Base-by-base conservation (phyloP, 2,329 filamentous ascomycete genomes). In the Colletotrichum liriopes region DNA sequence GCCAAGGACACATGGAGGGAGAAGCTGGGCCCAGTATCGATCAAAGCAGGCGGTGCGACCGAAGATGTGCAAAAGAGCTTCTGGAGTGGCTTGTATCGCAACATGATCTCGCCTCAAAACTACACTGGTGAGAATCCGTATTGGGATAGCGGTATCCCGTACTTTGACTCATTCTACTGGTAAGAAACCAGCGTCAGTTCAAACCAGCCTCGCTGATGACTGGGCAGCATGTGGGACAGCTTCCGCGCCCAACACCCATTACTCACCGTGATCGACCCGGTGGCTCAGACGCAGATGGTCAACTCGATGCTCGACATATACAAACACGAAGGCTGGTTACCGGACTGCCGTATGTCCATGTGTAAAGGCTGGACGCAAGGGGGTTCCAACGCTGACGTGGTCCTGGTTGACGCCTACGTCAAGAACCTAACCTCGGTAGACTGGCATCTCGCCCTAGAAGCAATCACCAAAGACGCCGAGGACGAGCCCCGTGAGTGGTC, bases 291-390 rank as follows among this genome's bases (percentile, higher is more conserved):
- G 0, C 82, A 86, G 67, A 91, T 93, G 87, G 84, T 93, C 35
- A 86, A 90, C 54, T 90, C 88, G 70, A 81, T 93, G 26, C 83
- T 93, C 2, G 91, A 93, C 74, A 92, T 89, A 14, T 93, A 93
- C 77, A 82, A 85, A 58, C 86, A 92, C 77, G 87, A 91, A 77
- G 91, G 91, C 1, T 92, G 89, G 81, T 80, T 93, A 14, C 92
- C 91, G 0, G 92, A 93, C 78, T 93, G 91, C 76, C 88, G 90
- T 66, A 93, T 93, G 90, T 89, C 87, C 23, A 83, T 92, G 1
- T 91, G 88, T 79, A 91, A 91, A 77, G 91, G 91, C 1, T 91
- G 86, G 81, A 92, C 90, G 0, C 90, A 93, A 78, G 91, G 91
- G 6, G 91, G 91, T 1, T 92, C 90, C 0, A 92, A 93, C 72